Evolutionary conservation across 257 asterid species (phyloP).

Genomic region (Craterostigma plantagineum): DNA sequence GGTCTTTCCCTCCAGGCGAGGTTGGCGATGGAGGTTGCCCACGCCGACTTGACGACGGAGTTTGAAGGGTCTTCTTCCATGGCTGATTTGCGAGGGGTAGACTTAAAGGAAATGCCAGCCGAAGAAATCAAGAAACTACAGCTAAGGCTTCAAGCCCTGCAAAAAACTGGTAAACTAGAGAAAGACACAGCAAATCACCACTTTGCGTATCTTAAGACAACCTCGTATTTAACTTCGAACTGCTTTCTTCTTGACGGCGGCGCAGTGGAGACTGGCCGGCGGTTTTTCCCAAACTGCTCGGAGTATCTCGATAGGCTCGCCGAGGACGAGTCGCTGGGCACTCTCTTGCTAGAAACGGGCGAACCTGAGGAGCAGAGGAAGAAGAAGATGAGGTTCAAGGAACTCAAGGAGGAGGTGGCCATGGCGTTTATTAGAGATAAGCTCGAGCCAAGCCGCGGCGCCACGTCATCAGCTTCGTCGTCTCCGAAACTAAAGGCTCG

Average conservation of each 20-base stretch:
- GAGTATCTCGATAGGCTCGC: slow-evolving; percentile 59
- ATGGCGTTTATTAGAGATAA: too few species aligned
- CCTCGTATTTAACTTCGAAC: too few species aligned
- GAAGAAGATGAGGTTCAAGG: slow-evolving; percentile 49
- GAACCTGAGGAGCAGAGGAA: slow-evolving; percentile 41
- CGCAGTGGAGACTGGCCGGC: slow-evolving; percentile 90
- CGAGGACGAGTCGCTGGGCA: slow-evolving; percentile 66
- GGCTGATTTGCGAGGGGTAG: slow-evolving; percentile 44
- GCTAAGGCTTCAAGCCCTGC: slow-evolving; percentile 75
- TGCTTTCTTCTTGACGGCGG: too few species aligned
- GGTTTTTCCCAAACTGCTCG: slow-evolving; percentile 90
- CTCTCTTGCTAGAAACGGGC: slow-evolving; percentile 40
- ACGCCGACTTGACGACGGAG: slow-evolving; percentile 66
- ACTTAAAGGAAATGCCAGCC: slow-evolving; percentile 82
- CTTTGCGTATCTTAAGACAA: too few species aligned
- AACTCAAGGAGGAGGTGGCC: too few species aligned
- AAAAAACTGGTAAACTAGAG: slow-evolving; percentile 54
- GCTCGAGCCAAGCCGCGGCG: slow-evolving; percentile 23
- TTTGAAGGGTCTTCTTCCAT: slow-evolving; percentile 19
- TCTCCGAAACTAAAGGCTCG: too few species aligned
- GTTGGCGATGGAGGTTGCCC: slow-evolving; percentile 96
- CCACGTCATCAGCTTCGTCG: too few species aligned
- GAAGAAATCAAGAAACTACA: slow-evolving; percentile 70
- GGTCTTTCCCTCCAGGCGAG: slow-evolving; percentile 72
- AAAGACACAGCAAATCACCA: slow-evolving; percentile 1